These are phyloP conservation scores for Lachancea thermotolerans DNA, from an alignment of 805 yeast species.

Conservation along the genomic window DNA sequence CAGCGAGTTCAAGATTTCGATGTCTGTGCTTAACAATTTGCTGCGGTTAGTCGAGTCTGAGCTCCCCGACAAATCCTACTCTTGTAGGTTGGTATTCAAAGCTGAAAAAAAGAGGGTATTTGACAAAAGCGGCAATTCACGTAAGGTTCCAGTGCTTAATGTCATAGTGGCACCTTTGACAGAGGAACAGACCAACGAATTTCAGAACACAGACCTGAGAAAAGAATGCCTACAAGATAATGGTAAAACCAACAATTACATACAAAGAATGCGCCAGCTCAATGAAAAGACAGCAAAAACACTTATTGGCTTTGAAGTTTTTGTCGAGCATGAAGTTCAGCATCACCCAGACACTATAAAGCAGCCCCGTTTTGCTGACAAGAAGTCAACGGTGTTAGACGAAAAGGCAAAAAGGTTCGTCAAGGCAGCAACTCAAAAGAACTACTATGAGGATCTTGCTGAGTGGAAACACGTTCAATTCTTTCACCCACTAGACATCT, in stretches of 20 bases:
- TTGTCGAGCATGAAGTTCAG: conserved; percentile 33
- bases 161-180: conserved; percentile 32
- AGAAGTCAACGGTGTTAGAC: conserved; percentile 21
- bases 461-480: conserved; percentile 21
- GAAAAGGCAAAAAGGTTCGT: conserved; percentile 41
- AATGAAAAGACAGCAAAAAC: conserved; percentile 17
- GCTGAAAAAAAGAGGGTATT: conserved; percentile 9
- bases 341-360: conserved; percentile 20
- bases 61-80: conserved; percentile 26
- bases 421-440: conserved; percentile 33
- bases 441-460: conserved; percentile 14
- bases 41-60: conserved; percentile 33
- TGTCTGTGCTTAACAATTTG: conserved; percentile 44
- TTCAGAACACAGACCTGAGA: conserved; percentile 14
- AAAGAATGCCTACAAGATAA: conserved; percentile 9
- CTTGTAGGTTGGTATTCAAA: conserved; percentile 34
- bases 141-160: conserved; percentile 25
- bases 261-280: conserved; percentile 13
- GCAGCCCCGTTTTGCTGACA: conserved; percentile 19
- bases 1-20: conserved; percentile 56
- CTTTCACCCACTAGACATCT: conserved; percentile 24
- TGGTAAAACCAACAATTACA: conserved; percentile 10
- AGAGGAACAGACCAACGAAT: conserved; percentile 20
- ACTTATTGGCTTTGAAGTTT: conserved; percentile 35
- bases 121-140: background rate